These are phyloP conservation scores for Elongisporangium anandrum DNA, from an alignment of 352 stramenopile genomes.

Conservation along the genomic window DNA sequence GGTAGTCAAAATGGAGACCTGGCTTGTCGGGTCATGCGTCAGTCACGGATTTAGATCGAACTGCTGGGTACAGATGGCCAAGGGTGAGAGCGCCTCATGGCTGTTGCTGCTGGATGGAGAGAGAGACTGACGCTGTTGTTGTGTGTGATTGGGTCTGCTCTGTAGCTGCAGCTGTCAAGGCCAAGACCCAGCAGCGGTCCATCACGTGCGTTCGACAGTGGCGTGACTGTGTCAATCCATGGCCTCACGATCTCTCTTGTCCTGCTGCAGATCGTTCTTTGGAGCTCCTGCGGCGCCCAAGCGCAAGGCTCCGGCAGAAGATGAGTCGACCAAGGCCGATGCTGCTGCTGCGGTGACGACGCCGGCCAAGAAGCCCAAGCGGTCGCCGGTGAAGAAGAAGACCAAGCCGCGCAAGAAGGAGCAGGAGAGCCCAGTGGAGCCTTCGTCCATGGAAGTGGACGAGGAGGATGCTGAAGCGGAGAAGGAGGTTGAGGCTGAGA, in stretches of 20 bases:
- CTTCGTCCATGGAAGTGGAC: conserved; percentile 4
- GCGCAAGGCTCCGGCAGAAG: conserved; percentile 24
- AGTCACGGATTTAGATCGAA: not conserved
- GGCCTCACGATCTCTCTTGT: not conserved
- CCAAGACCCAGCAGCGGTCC: conserved; percentile 51
- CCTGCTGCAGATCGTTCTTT: conserved; percentile 50
- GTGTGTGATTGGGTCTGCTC: not conserved
- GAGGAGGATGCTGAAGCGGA: conserved; percentile 13
- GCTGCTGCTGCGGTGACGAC: not conserved
- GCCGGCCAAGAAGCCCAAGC: not conserved
- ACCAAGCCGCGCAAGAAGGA: conserved; percentile 5
- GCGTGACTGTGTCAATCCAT: not conserved
- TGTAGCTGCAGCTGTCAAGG: conserved; percentile 16
- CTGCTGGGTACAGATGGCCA: not conserved
- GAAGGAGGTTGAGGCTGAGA: conserved; percentile 20
- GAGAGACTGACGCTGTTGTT: not conserved
- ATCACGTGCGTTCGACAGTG: conserved; percentile 47
- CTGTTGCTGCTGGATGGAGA: not conserved
- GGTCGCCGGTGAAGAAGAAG: conserved; percentile 1
- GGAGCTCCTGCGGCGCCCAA: conserved; percentile 19
- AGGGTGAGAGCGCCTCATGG: not conserved
- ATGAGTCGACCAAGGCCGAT: conserved; percentile 1
- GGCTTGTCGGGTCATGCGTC: not conserved
- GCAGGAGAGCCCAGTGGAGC: conserved; percentile 5
- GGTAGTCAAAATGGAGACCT: conserved; percentile 1